phyloP scores from a whole-genome alignment of 306 rosid species.

The Malus domestica region ASM211411v1 NC_041789.1:30228501-30229000 shows the following conservation, averaged over 20 bases:
- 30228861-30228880: neutral
- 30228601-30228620: neutral
- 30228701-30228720: slow-evolving; percentile 89
- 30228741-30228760: slow-evolving; percentile 80
- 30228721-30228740: slow-evolving; percentile 96
- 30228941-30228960: neutral
- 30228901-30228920: neutral
- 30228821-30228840: slow-evolving; percentile 98
- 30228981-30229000: neutral
- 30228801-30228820: slow-evolving; percentile 97
- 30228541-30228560: slow-evolving; percentile 96
- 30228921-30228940: neutral
- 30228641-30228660: neutral
- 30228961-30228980: neutral
- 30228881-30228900: neutral
- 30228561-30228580: slow-evolving; percentile 94
- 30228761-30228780: slow-evolving; percentile 98
- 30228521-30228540: slow-evolving; percentile 94
- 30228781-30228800: slow-evolving; percentile 84
- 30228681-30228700: slow-evolving; percentile 94
- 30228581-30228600: slow-evolving; percentile 15
- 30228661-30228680: slow-evolving; percentile 64
- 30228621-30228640: neutral
- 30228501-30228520: slow-evolving; percentile 81
- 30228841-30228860: slow-evolving; percentile 65